Percentiles rank a stretch among this genome's conserved stretches.
These are phyloP conservation scores for Suillus discolor DNA, from an alignment of 768 basidiomycete species.

Conservation along the genomic window DNA sequence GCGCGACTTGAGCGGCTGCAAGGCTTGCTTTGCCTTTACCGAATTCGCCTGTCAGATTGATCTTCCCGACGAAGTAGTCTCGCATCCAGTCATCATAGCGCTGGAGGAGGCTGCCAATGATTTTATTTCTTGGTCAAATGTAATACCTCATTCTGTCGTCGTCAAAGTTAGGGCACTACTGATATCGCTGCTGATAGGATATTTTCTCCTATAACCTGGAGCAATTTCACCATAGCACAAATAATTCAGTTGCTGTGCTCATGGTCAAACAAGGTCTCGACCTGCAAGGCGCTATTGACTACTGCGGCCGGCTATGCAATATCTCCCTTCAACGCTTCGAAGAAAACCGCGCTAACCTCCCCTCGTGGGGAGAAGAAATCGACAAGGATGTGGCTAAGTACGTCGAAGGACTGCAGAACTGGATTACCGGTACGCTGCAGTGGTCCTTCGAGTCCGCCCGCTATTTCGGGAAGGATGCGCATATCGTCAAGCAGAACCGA, in stretches of 20 bases:
- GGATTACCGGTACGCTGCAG: slow-evolving; percentile 72
- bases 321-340: slow-evolving; percentile 56
- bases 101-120: slow-evolving; percentile 53
- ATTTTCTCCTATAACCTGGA: slow-evolving; percentile 78
- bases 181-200: slow-evolving; percentile 43
- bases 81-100: slow-evolving; percentile 47
- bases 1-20: slow-evolving; percentile 55
- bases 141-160: slow-evolving; percentile 19
- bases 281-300: slow-evolving; percentile 64
- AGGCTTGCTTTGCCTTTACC: slow-evolving; percentile 51
- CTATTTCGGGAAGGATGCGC: slow-evolving; percentile 64
- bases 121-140: slow-evolving; percentile 52
- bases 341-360: background rate
- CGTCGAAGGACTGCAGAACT: slow-evolving; percentile 61
- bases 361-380: slow-evolving; percentile 60
- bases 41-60: slow-evolving; percentile 56
- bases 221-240: slow-evolving; percentile 66
- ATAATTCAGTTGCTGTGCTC: slow-evolving; percentile 72
- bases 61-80: slow-evolving; percentile 55
- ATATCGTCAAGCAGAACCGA: slow-evolving; percentile 36
- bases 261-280: slow-evolving; percentile 60
- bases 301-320: slow-evolving; percentile 61
- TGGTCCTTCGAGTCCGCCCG: slow-evolving; percentile 59
- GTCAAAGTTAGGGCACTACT: background rate
- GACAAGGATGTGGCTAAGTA: slow-evolving; percentile 61